Evolutionary conservation across 768 basidiomycete genomes (phyloP).

Genomic region (Boletellus emodensis): DNA sequence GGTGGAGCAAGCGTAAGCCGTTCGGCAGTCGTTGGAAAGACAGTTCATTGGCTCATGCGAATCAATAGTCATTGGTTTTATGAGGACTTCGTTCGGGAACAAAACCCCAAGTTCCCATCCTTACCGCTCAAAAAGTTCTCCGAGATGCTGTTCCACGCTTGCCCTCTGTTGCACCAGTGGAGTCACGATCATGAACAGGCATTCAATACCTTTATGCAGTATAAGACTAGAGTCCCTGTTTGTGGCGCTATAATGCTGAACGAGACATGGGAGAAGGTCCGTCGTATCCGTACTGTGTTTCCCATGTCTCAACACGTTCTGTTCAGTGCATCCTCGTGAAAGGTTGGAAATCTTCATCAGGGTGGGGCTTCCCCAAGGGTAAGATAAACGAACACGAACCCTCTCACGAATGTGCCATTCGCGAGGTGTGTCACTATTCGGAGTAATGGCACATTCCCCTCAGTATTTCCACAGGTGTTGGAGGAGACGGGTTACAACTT

Average conservation of each 20-base stretch:
- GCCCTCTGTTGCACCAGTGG: constrained; percentile 80
- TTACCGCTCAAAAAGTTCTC: constrained; percentile 91
- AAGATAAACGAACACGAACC: constrained; percentile 97
- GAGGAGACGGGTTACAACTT: constrained; percentile 98
- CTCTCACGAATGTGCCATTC: constrained; percentile 76
- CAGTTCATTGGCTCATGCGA: constrained; percentile 12
- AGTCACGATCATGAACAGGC: constrained; percentile 81
- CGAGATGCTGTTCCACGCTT: constrained; percentile 81
- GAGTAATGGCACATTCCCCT: constrained; percentile 1
- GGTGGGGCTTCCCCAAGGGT: constrained; percentile 99
- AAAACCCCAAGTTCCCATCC: constrained; percentile 82
- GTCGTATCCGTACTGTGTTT: constrained; percentile 7
- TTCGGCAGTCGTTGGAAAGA: constrained; percentile 4
- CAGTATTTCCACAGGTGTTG: constrained; percentile 59
- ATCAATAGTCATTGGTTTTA: constrained; percentile 94
- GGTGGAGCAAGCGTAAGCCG: constrained; percentile 93
- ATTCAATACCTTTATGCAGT: constrained; percentile 88
- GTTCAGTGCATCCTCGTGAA: constrained; percentile 91
- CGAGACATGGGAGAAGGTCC: constrained; percentile 87
- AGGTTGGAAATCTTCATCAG: constrained; percentile 94
- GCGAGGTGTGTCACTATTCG: constrained; percentile 64
- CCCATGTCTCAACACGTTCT: constrained; percentile 11
- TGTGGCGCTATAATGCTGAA: constrained; percentile 98
- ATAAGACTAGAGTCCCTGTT: constrained; percentile 95
- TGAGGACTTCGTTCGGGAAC: constrained; percentile 95